These are phyloP conservation scores for Colletotrichum somersetense DNA, from an alignment of 2,329 filamentous ascomycete genomes.

Conservation along the genomic window DNA sequence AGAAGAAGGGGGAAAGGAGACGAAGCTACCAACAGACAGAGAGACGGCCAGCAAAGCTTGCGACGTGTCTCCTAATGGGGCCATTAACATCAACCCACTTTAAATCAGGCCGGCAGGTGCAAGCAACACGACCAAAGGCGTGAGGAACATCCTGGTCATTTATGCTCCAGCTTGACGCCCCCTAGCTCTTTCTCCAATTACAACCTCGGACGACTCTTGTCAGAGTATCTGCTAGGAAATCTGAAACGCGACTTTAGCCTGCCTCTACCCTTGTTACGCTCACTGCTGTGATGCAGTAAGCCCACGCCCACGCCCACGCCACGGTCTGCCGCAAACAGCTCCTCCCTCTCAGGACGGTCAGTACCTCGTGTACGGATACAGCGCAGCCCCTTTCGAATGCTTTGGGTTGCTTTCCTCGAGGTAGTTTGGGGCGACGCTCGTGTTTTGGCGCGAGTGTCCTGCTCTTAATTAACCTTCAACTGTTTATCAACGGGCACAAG, in stretches of 20 bases:
- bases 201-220: slow-evolving; percentile 39
- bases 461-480: neutral
- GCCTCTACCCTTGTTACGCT: slow-evolving; percentile 24
- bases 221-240: slow-evolving; percentile 39
- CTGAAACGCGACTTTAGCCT: slow-evolving; percentile 38
- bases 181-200: slow-evolving; percentile 30
- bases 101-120: slow-evolving; percentile 29
- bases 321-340: slow-evolving; percentile 36
- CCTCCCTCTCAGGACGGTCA: neutral
- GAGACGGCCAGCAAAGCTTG: slow-evolving; percentile 33
- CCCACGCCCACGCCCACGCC: slow-evolving; percentile 39
- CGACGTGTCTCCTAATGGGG: slow-evolving; percentile 36
- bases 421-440: neutral
- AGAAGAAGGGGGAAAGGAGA: neutral
- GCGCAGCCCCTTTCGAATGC: slow-evolving; percentile 11
- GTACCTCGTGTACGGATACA: slow-evolving; percentile 1
- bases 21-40: slow-evolving; percentile 8
- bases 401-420: neutral
- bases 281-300: slow-evolving; percentile 24
- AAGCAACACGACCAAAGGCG: slow-evolving; percentile 33
- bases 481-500: slow-evolving; percentile 7
- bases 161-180: slow-evolving; percentile 37
- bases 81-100: slow-evolving; percentile 33
- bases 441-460: neutral
- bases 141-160: slow-evolving; percentile 38